Evolutionary conservation across 768 basidiomycete species (phyloP).

Genomic region (Russula brevipes): DNA sequence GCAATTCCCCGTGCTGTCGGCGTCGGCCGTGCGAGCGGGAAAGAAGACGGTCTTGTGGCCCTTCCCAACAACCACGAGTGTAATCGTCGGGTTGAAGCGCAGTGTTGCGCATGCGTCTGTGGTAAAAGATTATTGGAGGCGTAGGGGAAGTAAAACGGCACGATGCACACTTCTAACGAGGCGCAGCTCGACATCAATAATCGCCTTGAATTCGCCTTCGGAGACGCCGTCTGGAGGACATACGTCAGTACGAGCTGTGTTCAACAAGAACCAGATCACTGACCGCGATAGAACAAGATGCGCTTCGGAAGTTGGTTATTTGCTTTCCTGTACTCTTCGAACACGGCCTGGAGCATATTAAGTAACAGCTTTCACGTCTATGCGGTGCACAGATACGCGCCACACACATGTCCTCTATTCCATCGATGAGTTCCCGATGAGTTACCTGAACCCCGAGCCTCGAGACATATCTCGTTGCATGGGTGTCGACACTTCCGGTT

Average conservation of each 20-base stretch:
- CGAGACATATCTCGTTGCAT: conserved; percentile 62
- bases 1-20: conserved; percentile 53
- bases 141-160: background rate
- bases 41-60: conserved; percentile 62
- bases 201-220: conserved; percentile 45
- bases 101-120: conserved; percentile 58
- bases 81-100: conserved; percentile 58
- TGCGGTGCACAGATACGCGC: conserved; percentile 31
- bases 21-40: conserved; percentile 30
- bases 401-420: conserved; percentile 58
- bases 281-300: conserved; percentile 71
- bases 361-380: too few relatives aligned
- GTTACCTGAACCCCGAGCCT: conserved; percentile 60
- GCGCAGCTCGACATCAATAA: conserved; percentile 50
- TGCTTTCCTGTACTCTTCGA: conserved; percentile 55
- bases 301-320: conserved; percentile 48
- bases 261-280: conserved; percentile 4
- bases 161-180: conserved; percentile 46
- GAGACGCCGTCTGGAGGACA: conserved; percentile 44
- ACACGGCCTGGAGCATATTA: conserved; percentile 30
- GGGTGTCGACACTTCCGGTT: conserved; percentile 71
- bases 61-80: conserved; percentile 75
- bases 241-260: background rate
- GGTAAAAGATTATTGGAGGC: background rate
- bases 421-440: conserved; percentile 69